Evolutionary conservation across 805 yeast species (phyloP).

Genomic region (Kuraishia molischiana): DNA sequence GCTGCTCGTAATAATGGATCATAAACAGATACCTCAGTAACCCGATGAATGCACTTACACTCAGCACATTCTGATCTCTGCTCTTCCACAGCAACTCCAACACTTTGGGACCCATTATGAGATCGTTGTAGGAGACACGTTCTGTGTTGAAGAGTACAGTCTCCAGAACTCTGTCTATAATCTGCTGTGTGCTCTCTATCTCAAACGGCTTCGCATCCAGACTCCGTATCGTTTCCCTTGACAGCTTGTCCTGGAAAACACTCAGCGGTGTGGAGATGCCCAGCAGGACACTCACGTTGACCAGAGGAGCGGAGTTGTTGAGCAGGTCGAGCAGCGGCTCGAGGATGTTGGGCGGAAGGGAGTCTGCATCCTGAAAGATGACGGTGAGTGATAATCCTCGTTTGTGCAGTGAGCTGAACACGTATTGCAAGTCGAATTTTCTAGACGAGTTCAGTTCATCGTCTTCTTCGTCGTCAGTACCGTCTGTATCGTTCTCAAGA

Average conservation of each 20-base stretch:
- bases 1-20: conserved; percentile 23
- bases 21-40: conserved; percentile 21
- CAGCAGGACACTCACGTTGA: conserved; percentile 14
- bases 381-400: conserved; percentile 11
- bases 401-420: conserved; percentile 9
- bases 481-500: conserved; percentile 8
- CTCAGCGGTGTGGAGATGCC: conserved; percentile 24
- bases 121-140: neutral
- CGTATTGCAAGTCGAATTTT: conserved; percentile 15
- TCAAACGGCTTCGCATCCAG: conserved; percentile 16
- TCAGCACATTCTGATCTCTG: conserved; percentile 12
- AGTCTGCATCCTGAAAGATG: conserved; percentile 25
- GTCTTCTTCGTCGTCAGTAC: conserved; percentile 7
- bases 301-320: neutral
- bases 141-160: conserved; percentile 15
- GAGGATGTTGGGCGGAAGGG: conserved; percentile 11
- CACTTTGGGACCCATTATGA: conserved; percentile 22
- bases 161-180: conserved; percentile 20
- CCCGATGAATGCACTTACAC: conserved; percentile 18
- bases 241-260: conserved; percentile 23
- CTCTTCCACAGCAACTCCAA: conserved; percentile 12
- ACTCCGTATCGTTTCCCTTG: conserved; percentile 12
- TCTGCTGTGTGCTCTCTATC: conserved; percentile 19
- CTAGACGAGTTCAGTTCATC: conserved; percentile 3
- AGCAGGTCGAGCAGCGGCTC: conserved; percentile 1